These are phyloP conservation scores for Chytriomyces sp. DNA, from an alignment of 192 early-diverging fungal genomes.

Conservation along the genomic window DNA sequence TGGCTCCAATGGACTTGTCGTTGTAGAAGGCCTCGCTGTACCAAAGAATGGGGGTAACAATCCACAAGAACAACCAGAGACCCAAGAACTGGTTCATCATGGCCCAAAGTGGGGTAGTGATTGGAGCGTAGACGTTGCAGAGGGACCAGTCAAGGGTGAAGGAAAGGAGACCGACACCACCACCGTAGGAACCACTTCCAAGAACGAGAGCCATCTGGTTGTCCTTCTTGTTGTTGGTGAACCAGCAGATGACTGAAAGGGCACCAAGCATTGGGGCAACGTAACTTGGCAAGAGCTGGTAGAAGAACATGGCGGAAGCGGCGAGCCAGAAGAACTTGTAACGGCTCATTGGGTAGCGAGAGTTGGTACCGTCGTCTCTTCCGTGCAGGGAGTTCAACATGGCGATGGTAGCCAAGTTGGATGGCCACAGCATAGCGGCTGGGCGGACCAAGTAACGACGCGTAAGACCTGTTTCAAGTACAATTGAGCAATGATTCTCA, in stretches of 20 bases:
- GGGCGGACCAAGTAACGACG: slow-evolving; percentile 81
- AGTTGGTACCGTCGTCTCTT: neutral
- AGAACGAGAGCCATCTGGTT: too few relatives aligned
- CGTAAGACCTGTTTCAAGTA: slow-evolving; percentile 31
- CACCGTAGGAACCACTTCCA: neutral
- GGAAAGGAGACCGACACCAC: slow-evolving; percentile 38
- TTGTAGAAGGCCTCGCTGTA: too few relatives aligned
- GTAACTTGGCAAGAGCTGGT: slow-evolving; percentile 68
- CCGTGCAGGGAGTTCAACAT: slow-evolving; percentile 79
- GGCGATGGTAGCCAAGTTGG: slow-evolving; percentile 65
- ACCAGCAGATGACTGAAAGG: slow-evolving; percentile 37
- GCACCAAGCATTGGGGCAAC: slow-evolving; percentile 70
- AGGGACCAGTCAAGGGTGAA: slow-evolving; percentile 51
- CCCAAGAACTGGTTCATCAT: slow-evolving; percentile 74
- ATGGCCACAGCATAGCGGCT: slow-evolving; percentile 83
- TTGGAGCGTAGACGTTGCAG: slow-evolving; percentile 59
- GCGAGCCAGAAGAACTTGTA: slow-evolving; percentile 1
- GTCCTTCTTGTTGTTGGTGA: neutral
- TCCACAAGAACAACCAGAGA: slow-evolving; percentile 74
- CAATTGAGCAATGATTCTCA: too few relatives aligned
- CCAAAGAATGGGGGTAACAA: slow-evolving; percentile 58
- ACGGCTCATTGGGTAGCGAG: neutral
- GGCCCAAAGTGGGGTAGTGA: slow-evolving; percentile 77
- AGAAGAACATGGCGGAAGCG: slow-evolving; percentile 27
- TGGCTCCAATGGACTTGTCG: too few relatives aligned